These are phyloP conservation scores for Euphorbia pulcherrima DNA, from an alignment of 345 rosid species.

Conservation along the genomic window DNA sequence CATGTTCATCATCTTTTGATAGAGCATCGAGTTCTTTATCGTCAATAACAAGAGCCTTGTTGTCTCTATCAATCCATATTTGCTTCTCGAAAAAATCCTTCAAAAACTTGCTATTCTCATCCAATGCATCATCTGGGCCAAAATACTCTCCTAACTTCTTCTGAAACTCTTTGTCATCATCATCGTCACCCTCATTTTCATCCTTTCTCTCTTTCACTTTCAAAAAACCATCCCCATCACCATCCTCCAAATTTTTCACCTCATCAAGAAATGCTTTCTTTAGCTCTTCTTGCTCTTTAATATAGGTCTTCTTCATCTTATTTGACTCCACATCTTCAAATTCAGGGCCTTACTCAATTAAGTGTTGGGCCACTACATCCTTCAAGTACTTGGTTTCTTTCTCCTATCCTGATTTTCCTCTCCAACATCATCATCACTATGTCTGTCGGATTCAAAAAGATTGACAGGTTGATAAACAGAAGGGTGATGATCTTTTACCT, in stretches of 20 bases:
- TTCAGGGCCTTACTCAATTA: constrained; percentile 72
- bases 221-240: constrained; percentile 41
- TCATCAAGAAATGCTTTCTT: constrained; percentile 55
- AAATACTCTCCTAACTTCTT: constrained; percentile 61
- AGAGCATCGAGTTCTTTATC: constrained; percentile 46
- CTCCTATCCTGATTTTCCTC: constrained; percentile 17
- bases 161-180: constrained; percentile 31
- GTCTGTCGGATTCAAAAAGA: constrained; percentile 44
- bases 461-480: constrained; percentile 34
- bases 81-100: constrained; percentile 59
- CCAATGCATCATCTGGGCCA: constrained; percentile 44
- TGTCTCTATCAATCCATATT: constrained; percentile 66
- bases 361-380: constrained; percentile 63
- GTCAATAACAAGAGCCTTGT: constrained; percentile 18
- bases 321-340: constrained; percentile 34
- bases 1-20: constrained; percentile 49
- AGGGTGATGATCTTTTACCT: constrained; percentile 55
- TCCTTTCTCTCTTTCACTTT: constrained; percentile 38
- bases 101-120: constrained; percentile 52
- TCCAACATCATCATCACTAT: constrained; percentile 9
- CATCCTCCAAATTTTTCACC: constrained; percentile 29
- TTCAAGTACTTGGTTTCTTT: constrained; percentile 49
- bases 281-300: constrained; percentile 59
- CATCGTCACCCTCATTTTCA: constrained; percentile 20
- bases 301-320: constrained; percentile 29